A percentile compares a stretch with the other conserved stretches of the same genome.
phyloP scores from a whole-genome alignment of 2,329 filamentous ascomycete species.

The Aspergillus sp. region DNA sequence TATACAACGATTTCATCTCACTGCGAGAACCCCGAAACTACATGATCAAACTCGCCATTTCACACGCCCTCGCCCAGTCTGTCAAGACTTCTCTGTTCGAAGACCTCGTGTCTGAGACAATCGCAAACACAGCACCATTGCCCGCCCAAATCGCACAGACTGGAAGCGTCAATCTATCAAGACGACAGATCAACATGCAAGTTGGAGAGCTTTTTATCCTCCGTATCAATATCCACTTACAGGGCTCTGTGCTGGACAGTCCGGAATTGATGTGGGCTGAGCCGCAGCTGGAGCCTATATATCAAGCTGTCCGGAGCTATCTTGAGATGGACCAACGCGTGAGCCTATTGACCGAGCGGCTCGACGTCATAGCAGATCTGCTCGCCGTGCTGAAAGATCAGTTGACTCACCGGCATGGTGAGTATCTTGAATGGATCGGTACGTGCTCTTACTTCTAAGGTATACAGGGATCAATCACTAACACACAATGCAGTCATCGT shows the following conservation, averaged over 20 bases:
- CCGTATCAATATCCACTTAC: constrained; percentile 96
- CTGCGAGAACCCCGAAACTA: constrained; percentile 92
- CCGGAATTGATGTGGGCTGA: constrained; percentile 99
- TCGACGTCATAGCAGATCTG: constrained; percentile 92
- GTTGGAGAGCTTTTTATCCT: constrained; percentile 98
- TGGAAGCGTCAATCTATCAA: constrained; percentile 85
- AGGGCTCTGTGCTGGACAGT: constrained; percentile 93
- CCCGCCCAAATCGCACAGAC: constrained; percentile 91
- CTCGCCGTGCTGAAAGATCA: constrained; percentile 94
- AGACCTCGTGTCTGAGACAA: constrained; percentile 90
- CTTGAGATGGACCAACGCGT: constrained; percentile 98
- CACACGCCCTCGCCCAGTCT: constrained; percentile 90
- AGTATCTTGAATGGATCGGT: constrained; percentile 91
- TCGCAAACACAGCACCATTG: constrained; percentile 90
- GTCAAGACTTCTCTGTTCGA: constrained; percentile 98
- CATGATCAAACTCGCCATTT: constrained; percentile 97
- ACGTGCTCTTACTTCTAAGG: constrained; percentile 42
- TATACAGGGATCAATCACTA: constrained; percentile 18
- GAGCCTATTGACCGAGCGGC: constrained; percentile 80
- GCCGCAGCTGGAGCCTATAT: constrained; percentile 93
- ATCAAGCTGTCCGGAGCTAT: constrained; percentile 92
- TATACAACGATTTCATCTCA: constrained; percentile 99
- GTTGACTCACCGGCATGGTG: constrained; percentile 87
- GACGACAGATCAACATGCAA: constrained; percentile 97
- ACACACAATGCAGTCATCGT: constrained; percentile 71